Evolutionary conservation across 805 yeast genomes (phyloP).

Genomic region (Kodamaea fukazawae): DNA sequence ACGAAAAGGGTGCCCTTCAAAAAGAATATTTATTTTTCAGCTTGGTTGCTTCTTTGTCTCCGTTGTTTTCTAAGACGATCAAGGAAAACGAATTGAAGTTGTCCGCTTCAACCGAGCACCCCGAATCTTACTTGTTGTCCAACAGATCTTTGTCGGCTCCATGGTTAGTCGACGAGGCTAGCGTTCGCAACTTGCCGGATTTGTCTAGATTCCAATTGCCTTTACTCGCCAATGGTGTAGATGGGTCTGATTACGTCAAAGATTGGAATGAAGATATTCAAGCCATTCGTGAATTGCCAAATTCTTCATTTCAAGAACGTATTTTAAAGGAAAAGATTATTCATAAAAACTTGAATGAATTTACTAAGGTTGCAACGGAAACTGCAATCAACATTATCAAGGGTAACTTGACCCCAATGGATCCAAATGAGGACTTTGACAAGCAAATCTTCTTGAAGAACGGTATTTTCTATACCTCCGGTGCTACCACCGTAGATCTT

Average conservation of each 20-base stretch:
- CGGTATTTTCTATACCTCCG: slow-evolving; percentile 84
- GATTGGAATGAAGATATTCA: slow-evolving; percentile 95
- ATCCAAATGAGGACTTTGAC: slow-evolving; percentile 65
- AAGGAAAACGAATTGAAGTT: slow-evolving; percentile 49
- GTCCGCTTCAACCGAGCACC: slow-evolving; percentile 36
- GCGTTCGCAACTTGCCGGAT: slow-evolving; percentile 45
- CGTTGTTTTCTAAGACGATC: slow-evolving; percentile 54
- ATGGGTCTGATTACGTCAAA: slow-evolving; percentile 55
- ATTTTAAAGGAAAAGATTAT: slow-evolving; percentile 73
- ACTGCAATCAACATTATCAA: slow-evolving; percentile 76
- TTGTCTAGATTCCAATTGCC: slow-evolving; percentile 57
- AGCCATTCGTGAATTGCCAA: slow-evolving; percentile 69
- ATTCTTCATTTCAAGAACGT: slow-evolving; percentile 57
- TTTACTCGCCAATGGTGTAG: slow-evolving; percentile 53
- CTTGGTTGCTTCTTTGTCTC: slow-evolving; percentile 63
- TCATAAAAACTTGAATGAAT: slow-evolving; percentile 69
- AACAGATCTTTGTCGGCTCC: slow-evolving; percentile 65
- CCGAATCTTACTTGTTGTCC: slow-evolving; percentile 61
- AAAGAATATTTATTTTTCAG: slow-evolving; percentile 55
- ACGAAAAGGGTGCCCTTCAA: slow-evolving; percentile 31
- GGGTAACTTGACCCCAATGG: slow-evolving; percentile 74
- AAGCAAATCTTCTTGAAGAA: slow-evolving; percentile 71
- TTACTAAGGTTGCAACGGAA: slow-evolving; percentile 68
- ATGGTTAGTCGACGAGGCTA: slow-evolving; percentile 58
- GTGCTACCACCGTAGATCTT: slow-evolving; percentile 53